These are phyloP conservation scores for Talaromyces sp. DNA, from an alignment of 2,329 filamentous ascomycete genomes.

Conservation along the genomic window DNA sequence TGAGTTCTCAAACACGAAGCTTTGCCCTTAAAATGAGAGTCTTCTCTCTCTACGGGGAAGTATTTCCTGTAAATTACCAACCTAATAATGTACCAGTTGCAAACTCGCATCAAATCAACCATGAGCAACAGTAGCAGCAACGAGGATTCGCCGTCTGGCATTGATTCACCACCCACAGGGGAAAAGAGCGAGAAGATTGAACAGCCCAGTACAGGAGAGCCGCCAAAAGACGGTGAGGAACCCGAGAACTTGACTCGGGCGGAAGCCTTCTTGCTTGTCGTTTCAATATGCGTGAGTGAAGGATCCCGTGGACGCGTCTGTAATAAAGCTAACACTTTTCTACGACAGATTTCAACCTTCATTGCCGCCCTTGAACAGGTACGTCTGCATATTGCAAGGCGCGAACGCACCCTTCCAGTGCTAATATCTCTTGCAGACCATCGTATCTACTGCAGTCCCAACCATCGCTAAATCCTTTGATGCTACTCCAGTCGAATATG, in stretches of 20 bases:
- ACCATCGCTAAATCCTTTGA: no score
- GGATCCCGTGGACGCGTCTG: not conserved
- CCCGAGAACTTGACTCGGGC: slow-evolving; percentile 6
- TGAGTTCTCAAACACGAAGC: slow-evolving; percentile 1
- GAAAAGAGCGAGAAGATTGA: no score
- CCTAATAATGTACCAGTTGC: not conserved
- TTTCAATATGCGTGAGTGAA: slow-evolving; percentile 9
- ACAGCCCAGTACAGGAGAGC: not conserved
- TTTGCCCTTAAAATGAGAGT: not conserved
- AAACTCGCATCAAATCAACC: slow-evolving; percentile 2
- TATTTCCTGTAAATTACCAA: no score
- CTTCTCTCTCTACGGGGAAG: no score
- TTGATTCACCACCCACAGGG: no score
- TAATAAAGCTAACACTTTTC: not conserved
- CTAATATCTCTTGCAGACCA: not conserved
- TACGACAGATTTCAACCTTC: slow-evolving; percentile 10
- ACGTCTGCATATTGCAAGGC: not conserved
- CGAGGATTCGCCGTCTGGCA: not conserved
- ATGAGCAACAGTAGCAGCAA: slow-evolving; percentile 6
- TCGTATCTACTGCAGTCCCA: no score
- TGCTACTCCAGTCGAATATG: no score
- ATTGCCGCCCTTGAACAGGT: slow-evolving; percentile 17
- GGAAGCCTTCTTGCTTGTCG: slow-evolving; percentile 4
- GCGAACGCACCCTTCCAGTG: not conserved
- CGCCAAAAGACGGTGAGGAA: not conserved